Evolutionary conservation across 495 filamentous ascomycete genomes (phyloP), one percentile per base, ranked within the genome.

Genomic region (Trichocladium antarcticum): DNA sequence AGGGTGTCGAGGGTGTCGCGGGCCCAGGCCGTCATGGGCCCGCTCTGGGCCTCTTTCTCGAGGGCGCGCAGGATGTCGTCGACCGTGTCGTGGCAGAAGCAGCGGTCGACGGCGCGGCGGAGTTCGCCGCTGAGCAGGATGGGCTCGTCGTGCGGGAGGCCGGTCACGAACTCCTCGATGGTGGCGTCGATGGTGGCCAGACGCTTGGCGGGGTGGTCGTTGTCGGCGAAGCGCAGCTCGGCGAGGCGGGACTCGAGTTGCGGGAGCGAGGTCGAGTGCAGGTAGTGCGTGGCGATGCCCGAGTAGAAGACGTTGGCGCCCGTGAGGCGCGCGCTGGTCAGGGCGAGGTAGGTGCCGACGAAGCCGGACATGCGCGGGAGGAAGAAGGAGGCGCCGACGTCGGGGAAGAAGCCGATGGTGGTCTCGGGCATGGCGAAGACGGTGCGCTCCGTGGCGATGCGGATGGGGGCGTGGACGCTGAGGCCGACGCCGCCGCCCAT

Each of bases 351-450:
- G 35, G 86, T 93, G 29, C 92, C 92, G 36, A 86, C 60, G 45
- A 76, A 64, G 39, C 92, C 92, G 50, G 90, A 79, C 68, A 98
- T 80, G 48, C 87, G 76, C 8, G 92, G 85, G 20, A 98, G 74
- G 74, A 96, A 97, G 73, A 96, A 97, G 16, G 84, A 89, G 45
- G 80, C 92, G 36, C 92, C 92, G 28, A 98, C 93, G 58, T 98
- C 92, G 24, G 93, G 92, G 71, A 97, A 98, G 72, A 96, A 95
- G 9, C 92, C 92, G 57, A 98, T 98, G 8, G 74, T 89, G 2
- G 92, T 98, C 72, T 98, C 92, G 31, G 92, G 92, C 92, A 98
- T 98, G 53, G 93, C 89, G 60, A 98, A 95, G 16, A 89, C 65
- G 6, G 93, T 98, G 47, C 82, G 82, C 67, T 98, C 92, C 11